Evolutionary conservation across 2,329 filamentous ascomycete genomes (phyloP).

Genomic region (Phialemonium atrogriseum): DNA sequence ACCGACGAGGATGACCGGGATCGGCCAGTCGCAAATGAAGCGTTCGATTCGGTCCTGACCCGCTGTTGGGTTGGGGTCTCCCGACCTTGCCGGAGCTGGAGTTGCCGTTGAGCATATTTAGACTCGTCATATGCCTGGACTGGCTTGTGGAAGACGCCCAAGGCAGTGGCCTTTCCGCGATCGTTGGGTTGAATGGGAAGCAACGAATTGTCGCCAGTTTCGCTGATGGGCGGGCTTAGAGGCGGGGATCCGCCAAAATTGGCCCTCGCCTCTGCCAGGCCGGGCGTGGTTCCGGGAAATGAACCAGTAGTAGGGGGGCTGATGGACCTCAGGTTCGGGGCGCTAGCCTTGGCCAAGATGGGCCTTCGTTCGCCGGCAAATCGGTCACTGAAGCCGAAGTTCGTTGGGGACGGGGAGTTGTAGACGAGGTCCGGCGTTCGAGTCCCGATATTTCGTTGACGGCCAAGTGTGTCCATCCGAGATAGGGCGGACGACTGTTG

Average conservation of each 20-base stretch:
- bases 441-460: conserved; percentile 45
- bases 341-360: conserved; percentile 50
- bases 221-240: conserved; percentile 63
- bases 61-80: conserved; percentile 50
- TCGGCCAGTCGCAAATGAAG: conserved; percentile 28
- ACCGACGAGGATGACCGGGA: conserved; percentile 40
- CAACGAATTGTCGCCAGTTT: conserved; percentile 56
- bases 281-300: conserved; percentile 23
- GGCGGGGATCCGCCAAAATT: conserved; percentile 37
- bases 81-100: conserved; percentile 70
- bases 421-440: conserved; percentile 41
- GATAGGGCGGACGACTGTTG: conserved; percentile 69
- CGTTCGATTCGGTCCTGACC: conserved; percentile 35
- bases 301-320: conserved; percentile 37
- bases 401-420: conserved; percentile 37
- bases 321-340: conserved; percentile 57
- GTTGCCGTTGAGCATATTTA: conserved; percentile 73
- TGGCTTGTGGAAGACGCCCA: conserved; percentile 59
- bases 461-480: conserved; percentile 71
- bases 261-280: conserved; percentile 26
- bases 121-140: conserved; percentile 72
- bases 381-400: conserved; percentile 34
- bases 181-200: conserved; percentile 68
- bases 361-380: conserved; percentile 33
- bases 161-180: conserved; percentile 70